These are phyloP conservation scores for Pestalotiopsis sp. DNA, from an alignment of 2,329 filamentous ascomycete genomes.

Conservation along the genomic window DNA sequence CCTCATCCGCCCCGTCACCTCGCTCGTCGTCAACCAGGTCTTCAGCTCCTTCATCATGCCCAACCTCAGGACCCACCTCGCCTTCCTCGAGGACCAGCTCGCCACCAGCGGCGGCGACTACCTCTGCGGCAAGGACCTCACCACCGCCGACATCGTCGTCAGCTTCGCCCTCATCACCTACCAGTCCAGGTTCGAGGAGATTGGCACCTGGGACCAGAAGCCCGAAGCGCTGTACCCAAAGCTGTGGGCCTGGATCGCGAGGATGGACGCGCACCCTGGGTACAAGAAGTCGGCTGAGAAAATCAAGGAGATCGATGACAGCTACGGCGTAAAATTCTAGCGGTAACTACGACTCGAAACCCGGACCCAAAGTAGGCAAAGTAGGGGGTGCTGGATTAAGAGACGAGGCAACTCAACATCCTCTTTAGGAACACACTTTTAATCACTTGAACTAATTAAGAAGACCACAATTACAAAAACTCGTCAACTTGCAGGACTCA, in stretches of 20 bases:
- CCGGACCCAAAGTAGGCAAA: neutral
- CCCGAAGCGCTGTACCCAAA: constrained; percentile 45
- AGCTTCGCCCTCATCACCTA: constrained; percentile 54
- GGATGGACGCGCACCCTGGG: constrained; percentile 48
- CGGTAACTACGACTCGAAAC: neutral
- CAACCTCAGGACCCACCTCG: constrained; percentile 50
- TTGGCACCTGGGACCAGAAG: constrained; percentile 44
- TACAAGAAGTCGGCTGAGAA: constrained; percentile 51
- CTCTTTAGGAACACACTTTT: too few relatives aligned
- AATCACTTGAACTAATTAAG: too few relatives aligned
- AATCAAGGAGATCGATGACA: constrained; percentile 52
- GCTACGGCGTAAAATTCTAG: constrained; percentile 31
- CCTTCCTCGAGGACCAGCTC: constrained; percentile 53
- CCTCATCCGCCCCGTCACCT: constrained; percentile 54
- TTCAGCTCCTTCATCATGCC: constrained; percentile 46
- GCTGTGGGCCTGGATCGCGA: constrained; percentile 48
- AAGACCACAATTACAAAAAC: too few relatives aligned
- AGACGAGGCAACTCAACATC: too few relatives aligned
- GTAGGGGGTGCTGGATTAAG: too few relatives aligned
- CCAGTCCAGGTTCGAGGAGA: constrained; percentile 38
- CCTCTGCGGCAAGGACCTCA: constrained; percentile 51
- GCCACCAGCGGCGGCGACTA: constrained; percentile 47
- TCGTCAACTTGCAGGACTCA: too few relatives aligned
- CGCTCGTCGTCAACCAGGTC: constrained; percentile 45
- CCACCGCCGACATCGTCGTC: constrained; percentile 56